Conservation (phyloP, 1,139 yeast species). For the Scheffersomyces quercinus region DNA sequence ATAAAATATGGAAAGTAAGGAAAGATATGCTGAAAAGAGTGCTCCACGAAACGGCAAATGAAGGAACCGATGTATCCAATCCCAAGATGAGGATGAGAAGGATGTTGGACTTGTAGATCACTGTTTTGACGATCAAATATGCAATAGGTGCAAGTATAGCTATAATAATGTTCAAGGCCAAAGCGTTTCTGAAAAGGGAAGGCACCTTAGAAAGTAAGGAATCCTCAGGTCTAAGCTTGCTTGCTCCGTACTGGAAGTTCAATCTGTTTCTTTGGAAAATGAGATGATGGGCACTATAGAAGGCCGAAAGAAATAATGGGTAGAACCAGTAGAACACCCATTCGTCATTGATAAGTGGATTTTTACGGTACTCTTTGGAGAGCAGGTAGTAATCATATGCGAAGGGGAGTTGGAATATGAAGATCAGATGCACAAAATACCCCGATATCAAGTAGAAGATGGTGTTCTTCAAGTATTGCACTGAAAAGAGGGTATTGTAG, state of each 20-base stretch:
- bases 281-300: conserved; percentile 57
- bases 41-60: conserved; percentile 37
- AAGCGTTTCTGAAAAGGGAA: conserved; percentile 35
- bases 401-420: conserved; percentile 29
- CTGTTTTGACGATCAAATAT: conserved; percentile 45
- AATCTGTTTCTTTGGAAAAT: conserved; percentile 63
- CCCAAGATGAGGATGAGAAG: conserved; percentile 28
- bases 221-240: conserved; percentile 41
- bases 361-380: conserved; percentile 50
- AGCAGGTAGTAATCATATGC: conserved; percentile 32
- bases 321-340: conserved; percentile 55
- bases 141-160: conserved; percentile 43
- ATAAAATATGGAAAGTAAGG: conserved; percentile 39
- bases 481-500: conserved; percentile 45
- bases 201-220: conserved; percentile 35
- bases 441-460: conserved; percentile 43
- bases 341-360: conserved; percentile 62
- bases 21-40: conserved; percentile 37
- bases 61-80: conserved; percentile 34
- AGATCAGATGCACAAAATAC: conserved; percentile 31
- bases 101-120: conserved; percentile 43
- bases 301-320: conserved; percentile 36
- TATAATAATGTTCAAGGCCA: conserved; percentile 31
- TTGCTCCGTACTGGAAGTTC: conserved; percentile 47
- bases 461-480: conserved; percentile 35